phyloP scores from a whole-genome alignment of 306 rosid genomes.

The Luffa acutangula region DNA sequence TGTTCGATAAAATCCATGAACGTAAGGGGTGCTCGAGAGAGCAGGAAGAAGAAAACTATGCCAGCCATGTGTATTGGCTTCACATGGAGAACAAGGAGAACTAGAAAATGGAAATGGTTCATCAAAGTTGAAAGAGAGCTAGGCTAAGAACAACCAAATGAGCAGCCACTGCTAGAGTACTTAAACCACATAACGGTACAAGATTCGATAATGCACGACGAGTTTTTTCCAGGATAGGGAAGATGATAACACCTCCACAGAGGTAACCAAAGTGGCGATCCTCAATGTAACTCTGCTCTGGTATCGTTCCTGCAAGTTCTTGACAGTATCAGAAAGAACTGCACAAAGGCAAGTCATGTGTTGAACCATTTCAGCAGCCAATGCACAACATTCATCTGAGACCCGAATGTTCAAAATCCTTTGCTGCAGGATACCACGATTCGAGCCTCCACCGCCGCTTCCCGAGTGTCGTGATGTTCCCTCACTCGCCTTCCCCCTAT shows the following conservation, averaged over 20 bases:
- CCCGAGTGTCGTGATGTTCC: neutral
- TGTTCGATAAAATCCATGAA: neutral
- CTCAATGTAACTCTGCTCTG: neutral
- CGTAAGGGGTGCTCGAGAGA: neutral
- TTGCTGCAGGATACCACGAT: neutral
- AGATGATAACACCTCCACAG: too few species aligned
- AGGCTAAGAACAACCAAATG: neutral
- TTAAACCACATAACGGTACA: too few species aligned
- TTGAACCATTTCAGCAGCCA: neutral
- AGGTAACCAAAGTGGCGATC: neutral
- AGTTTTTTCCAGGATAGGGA: too few species aligned
- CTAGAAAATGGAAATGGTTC: neutral
- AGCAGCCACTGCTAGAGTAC: too few species aligned
- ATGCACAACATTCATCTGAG: neutral
- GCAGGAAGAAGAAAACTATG: neutral
- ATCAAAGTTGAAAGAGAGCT: neutral
- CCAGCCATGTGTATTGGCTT: neutral
- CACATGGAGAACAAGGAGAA: neutral
- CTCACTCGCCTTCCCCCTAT: neutral
- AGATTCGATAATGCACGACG: too few species aligned
- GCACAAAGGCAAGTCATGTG: neutral
- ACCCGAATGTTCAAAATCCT: neutral
- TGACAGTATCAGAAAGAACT: too few species aligned
- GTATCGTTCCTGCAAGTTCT: too few species aligned
- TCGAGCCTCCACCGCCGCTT: neutral